phyloP scores from a whole-genome alignment of 2,329 filamentous ascomycete genomes.

The Alternaria hordeiaustralica region DNA sequence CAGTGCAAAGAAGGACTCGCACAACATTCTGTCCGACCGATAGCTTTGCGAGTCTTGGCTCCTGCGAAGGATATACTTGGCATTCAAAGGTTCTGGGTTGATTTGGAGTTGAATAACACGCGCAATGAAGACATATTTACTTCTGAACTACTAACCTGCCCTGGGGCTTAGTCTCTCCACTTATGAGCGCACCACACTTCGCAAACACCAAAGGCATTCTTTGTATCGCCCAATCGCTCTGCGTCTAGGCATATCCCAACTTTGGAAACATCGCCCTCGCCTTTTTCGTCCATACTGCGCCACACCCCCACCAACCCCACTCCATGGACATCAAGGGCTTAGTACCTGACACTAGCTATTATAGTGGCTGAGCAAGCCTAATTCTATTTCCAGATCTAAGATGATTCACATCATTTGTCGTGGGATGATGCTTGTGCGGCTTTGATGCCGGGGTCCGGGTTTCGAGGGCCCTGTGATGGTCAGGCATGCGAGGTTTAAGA shows the following conservation, averaged over 20 bases:
- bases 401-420: neutral
- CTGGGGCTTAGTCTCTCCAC: neutral
- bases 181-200: neutral
- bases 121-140: neutral
- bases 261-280: neutral
- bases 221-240: neutral
- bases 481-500: neutral
- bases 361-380: neutral
- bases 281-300: neutral
- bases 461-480: neutral
- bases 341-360: neutral
- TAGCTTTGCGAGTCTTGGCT: constrained; percentile 12
- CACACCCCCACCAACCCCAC: neutral
- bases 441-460: neutral
- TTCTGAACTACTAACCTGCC: neutral
- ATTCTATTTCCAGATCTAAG: neutral
- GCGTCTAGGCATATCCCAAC: neutral
- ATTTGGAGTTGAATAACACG: neutral
- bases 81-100: constrained; percentile 22
- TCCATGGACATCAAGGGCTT: neutral
- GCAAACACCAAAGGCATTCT: neutral
- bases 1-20: neutral
- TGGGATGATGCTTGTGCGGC: neutral
- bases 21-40: neutral
- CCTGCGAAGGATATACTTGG: constrained; percentile 26